Evolutionary conservation across 73 alveolate species (phyloP), one percentile per base, ranked within the genome.

Genomic region (Stentor roeselii): DNA sequence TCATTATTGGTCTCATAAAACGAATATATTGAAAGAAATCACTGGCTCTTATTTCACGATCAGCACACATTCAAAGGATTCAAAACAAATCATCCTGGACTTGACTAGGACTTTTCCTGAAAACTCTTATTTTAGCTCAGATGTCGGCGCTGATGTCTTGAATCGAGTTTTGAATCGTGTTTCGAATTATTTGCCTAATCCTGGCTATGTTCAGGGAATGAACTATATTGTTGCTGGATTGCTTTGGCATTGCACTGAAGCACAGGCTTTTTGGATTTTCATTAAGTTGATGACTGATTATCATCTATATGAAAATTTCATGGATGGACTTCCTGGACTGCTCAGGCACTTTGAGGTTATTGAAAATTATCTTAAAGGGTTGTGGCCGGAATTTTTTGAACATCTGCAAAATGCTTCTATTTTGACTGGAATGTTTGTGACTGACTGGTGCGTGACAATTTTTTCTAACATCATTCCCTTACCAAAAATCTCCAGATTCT

Each of bases 131-230:
- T n/a, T n/a, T n/a, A n/a, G n/a, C n/a, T n/a, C n/a, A n/a, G n/a
- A n/a, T n/a, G n/a, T n/a, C n/a, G n/a, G n/a, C n/a, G n/a, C n/a
- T n/a, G n/a, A n/a, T n/a, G n/a, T n/a, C n/a, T n/a, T n/a, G n/a
- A n/a, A n/a, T n/a, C n/a, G n/a, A n/a, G n/a, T n/a, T n/a, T n/a
- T n/a, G n/a, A n/a, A n/a, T n/a, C n/a, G n/a, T n/a, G n/a, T n/a
- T n/a, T n/a, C n/a, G n/a, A n/a, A n/a, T n/a, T n/a, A n/a, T n/a
- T n/a, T n/a, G n/a, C n/a, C n/a, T n/a, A n/a, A n/a, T n/a, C n/a
- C n/a, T 31, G 92, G 95, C 59, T 93, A 93, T 88, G 95, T 88
- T 38, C 92, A 93, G 80, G 98, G 98, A 3, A 94, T 94, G 98
- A 94, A 94, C 84, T 94, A 92, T 87, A 90, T 94, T 14, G 98